Conservation (phyloP, 2,329 filamentous ascomycete species). For the Metarhizium album region DNA sequence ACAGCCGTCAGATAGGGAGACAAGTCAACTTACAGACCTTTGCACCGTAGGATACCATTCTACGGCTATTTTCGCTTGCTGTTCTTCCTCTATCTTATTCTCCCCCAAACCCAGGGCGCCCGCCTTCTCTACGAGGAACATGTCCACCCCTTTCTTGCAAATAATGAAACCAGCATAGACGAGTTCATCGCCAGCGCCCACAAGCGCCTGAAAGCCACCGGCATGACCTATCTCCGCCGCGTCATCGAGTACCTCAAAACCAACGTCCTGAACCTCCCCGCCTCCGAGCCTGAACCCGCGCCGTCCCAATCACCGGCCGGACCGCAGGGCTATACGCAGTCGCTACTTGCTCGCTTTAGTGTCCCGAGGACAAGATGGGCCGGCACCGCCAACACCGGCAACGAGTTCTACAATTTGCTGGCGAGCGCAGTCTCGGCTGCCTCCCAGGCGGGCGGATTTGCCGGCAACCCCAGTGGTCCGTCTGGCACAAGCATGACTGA, state of each 20-base stretch:
- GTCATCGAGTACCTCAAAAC: constrained; percentile 63
- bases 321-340: constrained; percentile 60
- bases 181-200: constrained; percentile 76
- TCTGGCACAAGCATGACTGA: constrained; percentile 11
- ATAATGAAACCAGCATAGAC: constrained; percentile 85
- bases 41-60: constrained; percentile 63
- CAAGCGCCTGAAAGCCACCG: constrained; percentile 64
- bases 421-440: constrained; percentile 61
- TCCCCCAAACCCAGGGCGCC: constrained; percentile 95
- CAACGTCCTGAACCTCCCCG: constrained; percentile 64
- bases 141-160: constrained; percentile 76
- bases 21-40: not conserved
- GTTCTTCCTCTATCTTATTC: constrained; percentile 85
- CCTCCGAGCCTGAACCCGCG: constrained; percentile 1
- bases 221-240: constrained; percentile 63
- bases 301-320: constrained; percentile 34
- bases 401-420: constrained; percentile 69
- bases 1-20: not conserved
- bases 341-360: constrained; percentile 75
- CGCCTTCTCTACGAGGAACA: constrained; percentile 74
- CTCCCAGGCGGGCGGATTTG: constrained; percentile 30
- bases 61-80: constrained; percentile 84
- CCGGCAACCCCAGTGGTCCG: constrained; percentile 12
- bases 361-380: constrained; percentile 59
- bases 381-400: constrained; percentile 32